Conservation (phyloP, 2,329 filamentous ascomycete species). For the Hypoxylon sp. region DNA sequence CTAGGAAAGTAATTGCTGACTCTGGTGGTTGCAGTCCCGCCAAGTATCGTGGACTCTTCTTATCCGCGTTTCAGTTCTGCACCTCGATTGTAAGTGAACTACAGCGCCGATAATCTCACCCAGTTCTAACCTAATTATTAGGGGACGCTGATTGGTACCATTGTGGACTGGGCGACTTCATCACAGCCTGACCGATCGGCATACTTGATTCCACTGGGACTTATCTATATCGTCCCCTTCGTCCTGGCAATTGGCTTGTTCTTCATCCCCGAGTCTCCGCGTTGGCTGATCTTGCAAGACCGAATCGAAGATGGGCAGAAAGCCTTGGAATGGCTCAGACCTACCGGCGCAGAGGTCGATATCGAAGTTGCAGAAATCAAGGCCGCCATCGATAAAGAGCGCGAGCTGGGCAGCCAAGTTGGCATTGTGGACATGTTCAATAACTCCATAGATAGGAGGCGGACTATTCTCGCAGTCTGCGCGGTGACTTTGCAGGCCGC, state of each 20-base stretch:
- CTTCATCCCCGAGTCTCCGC: constrained; percentile 53
- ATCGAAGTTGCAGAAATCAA: constrained; percentile 54
- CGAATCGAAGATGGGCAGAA: constrained; percentile 52
- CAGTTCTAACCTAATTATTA: constrained; percentile 16
- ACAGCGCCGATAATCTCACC: neutral
- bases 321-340: constrained; percentile 55
- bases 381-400: constrained; percentile 54
- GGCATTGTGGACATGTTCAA: constrained; percentile 60
- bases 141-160: constrained; percentile 60
- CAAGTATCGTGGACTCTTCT: constrained; percentile 62
- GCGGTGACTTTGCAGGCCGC: constrained; percentile 61
- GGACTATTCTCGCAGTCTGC: constrained; percentile 58
- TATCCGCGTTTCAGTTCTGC: constrained; percentile 63
- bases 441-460: constrained; percentile 59
- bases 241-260: constrained; percentile 48
- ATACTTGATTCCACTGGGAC: constrained; percentile 51
- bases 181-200: constrained; percentile 50
- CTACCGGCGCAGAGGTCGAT: constrained; percentile 50
- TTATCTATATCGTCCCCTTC: constrained; percentile 51
- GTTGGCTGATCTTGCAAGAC: constrained; percentile 51
- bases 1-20: too few relatives aligned
- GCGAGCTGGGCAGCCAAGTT: constrained; percentile 52
- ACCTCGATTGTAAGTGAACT: constrained; percentile 57
- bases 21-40: constrained; percentile 53
- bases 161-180: constrained; percentile 57